Evolutionary conservation across 345 rosid species (phyloP), one percentile per base, ranked within the genome.

Genomic region (Camelina laxa): DNA sequence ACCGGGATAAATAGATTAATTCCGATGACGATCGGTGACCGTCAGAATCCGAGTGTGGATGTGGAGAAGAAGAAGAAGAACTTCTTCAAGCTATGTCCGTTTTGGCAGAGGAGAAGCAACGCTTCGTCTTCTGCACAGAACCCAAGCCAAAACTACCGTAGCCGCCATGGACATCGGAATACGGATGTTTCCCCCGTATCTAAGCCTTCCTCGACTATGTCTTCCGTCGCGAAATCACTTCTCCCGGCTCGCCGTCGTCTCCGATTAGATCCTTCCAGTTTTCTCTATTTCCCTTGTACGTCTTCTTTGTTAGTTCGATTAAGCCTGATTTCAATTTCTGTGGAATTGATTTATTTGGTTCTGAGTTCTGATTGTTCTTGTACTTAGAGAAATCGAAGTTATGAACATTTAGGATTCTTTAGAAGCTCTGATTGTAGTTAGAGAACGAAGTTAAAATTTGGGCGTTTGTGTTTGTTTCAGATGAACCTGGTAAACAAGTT

Each of bases 401-500:
- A 27, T 60, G 50, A 48, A 60, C 58, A 50, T 47, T 47, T 49
- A 60, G 55, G 30, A 70, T 60, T 60, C 58, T 10, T 47, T 14
- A 69, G 9, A 41, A 67, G 48, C 50, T 70, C 4, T 45, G 45
- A 14, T 57, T 15, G 42, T 45, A 20, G 33, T 44, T 44, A 9
- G 9, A 35, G 38, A 19, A 24, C 1, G 13, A 33, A 31, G 1
- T 39, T 42, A 21, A 41, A 47, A 42, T 12, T 56, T 17, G 45
- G 36, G 67, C 13, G 13, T 54, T 59, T 57, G 19, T 38, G 19
- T 21, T 3, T 61, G 60, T 57, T 70, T 75, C 79, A 94, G 98
- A 89, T 86, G 97, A 89, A 75, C 89, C 98, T 13, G 98, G 98
- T 4, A 94, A 90, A 65, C 97, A 94, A 80, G 94, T 79, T 39